phyloP scores from a whole-genome alignment of 345 rosid species.

The Euclidium syriacum region DNA sequence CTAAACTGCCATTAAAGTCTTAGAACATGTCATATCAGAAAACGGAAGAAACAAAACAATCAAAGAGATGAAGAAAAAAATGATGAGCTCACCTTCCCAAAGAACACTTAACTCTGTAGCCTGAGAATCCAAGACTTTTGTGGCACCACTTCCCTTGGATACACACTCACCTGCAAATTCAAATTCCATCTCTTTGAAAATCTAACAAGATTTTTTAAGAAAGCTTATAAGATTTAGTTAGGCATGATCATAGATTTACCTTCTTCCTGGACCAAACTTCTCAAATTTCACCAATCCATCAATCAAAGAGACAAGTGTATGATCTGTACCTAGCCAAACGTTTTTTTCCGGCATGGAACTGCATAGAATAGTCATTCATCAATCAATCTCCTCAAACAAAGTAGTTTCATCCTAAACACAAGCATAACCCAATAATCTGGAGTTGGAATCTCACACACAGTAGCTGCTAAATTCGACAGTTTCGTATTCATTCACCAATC shows the following conservation, averaged over 20 bases:
- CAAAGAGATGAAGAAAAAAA: no score
- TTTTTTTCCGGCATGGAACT: constrained; percentile 97
- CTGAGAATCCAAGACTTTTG: no score
- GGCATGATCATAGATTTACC: constrained; percentile 27
- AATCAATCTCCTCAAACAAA: neutral
- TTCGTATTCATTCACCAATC: neutral
- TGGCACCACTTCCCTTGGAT: constrained; percentile 66
- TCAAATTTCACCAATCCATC: constrained; percentile 93
- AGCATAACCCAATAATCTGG: constrained; percentile 25
- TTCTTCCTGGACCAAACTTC: constrained; percentile 86
- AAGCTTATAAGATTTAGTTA: neutral
- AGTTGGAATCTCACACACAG: constrained; percentile 33
- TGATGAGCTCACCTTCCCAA: no score
- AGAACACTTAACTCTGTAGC: no score
- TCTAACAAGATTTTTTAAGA: no score
- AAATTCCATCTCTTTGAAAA: neutral
- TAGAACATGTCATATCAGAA: no score
- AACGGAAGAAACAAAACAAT: no score
- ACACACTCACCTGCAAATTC: constrained; percentile 60
- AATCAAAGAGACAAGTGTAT: constrained; percentile 76
- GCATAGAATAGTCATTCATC: constrained; percentile 4
- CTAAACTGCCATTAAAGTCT: no score
- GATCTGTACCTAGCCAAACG: constrained; percentile 88
- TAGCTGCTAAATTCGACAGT: neutral
- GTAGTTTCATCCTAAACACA: neutral